phyloP scores from a whole-genome alignment of 2,329 filamentous ascomycete species.

The Epichloe sibirici region DNA sequence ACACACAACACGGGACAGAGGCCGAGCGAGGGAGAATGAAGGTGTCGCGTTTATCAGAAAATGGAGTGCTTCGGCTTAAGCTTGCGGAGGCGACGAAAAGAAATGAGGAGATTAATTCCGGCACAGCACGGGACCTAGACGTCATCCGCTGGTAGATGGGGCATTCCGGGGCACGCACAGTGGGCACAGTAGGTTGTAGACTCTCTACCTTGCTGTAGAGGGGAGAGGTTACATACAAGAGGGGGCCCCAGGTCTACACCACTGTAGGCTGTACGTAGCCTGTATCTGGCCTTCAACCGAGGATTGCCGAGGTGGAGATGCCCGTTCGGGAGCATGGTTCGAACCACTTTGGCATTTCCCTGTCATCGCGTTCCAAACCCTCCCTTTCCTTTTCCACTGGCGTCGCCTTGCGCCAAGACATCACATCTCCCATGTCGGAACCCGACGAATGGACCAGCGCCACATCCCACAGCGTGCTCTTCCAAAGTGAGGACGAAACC shows the following conservation, averaged over 20 bases:
- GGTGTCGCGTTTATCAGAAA: no score
- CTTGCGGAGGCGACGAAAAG: neutral
- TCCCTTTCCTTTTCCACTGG: no score
- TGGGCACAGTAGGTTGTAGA: no score
- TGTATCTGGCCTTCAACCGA: constrained; percentile 5
- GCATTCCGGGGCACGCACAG: no score
- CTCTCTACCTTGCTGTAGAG: neutral
- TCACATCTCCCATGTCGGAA: constrained; percentile 1
- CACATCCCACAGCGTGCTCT: constrained; percentile 19
- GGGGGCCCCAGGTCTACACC: no score
- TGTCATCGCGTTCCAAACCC: no score
- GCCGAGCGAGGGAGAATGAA: no score
- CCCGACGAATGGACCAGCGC: neutral
- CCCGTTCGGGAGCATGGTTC: neutral
- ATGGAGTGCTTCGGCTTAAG: neutral
- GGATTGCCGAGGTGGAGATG: constrained; percentile 8
- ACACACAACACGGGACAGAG: neutral
- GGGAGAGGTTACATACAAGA: no score
- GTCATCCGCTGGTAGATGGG: constrained; percentile 8
- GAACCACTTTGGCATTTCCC: neutral
- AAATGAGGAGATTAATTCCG: neutral
- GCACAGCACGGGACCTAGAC: constrained; percentile 5
- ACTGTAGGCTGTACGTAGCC: no score
- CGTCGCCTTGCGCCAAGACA: neutral
- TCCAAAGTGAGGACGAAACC: constrained; percentile 23